phyloP scores from a whole-genome alignment of 306 rosid genomes.

The Potentilla sterilis region DNA sequence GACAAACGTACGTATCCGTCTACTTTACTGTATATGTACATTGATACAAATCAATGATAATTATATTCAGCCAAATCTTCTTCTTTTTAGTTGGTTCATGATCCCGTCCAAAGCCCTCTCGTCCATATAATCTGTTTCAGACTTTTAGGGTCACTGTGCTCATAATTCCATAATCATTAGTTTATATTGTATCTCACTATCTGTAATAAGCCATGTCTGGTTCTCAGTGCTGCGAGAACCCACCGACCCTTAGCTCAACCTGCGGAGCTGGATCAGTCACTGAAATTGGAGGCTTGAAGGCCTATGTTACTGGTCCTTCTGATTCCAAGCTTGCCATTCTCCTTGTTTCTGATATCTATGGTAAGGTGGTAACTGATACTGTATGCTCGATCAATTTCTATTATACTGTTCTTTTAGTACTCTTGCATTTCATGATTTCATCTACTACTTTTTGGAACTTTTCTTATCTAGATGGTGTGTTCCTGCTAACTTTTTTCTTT shows the following conservation, averaged over 20 bases:
- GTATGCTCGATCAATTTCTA: neutral
- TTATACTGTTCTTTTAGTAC: neutral
- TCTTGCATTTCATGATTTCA: neutral
- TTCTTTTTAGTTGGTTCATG: neutral
- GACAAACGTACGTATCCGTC: too few relatives aligned
- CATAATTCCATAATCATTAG: neutral
- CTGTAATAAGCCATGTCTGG: constrained; percentile 50
- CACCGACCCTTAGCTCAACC: constrained; percentile 54
- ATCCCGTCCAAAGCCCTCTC: neutral
- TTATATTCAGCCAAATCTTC: neutral
- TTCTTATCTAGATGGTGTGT: neutral
- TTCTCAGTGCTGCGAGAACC: constrained; percentile 61
- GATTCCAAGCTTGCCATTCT: constrained; percentile 56
- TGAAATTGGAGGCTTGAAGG: constrained; percentile 36
- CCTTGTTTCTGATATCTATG: constrained; percentile 51
- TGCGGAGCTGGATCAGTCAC: constrained; percentile 60
- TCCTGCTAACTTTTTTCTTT: neutral
- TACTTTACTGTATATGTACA: too few relatives aligned
- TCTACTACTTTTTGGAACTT: neutral
- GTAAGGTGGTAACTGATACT: constrained; percentile 20
- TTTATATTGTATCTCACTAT: neutral
- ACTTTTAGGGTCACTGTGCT: neutral
- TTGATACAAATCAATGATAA: neutral
- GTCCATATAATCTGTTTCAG: neutral
- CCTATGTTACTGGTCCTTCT: constrained; percentile 52